These are phyloP conservation scores for Naegleria fowleri DNA, from an alignment of 208 protist species.

Conservation along the genomic window DNA sequence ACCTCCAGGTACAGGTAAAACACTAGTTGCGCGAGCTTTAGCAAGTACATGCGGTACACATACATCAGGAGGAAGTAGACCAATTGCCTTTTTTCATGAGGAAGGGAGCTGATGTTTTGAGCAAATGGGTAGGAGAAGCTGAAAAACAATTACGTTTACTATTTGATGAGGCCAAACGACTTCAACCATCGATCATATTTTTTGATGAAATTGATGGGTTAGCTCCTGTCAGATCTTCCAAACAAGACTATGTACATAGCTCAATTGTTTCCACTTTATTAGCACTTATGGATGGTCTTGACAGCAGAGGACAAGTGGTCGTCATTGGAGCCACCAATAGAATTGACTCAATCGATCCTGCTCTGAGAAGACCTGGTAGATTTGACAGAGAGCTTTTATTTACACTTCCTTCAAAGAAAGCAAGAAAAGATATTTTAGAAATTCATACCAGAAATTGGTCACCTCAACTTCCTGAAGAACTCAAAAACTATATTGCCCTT, in stretches of 20 bases:
- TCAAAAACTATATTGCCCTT: slow-evolving; percentile 36
- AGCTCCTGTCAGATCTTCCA: slow-evolving; percentile 56
- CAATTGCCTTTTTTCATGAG: slow-evolving; percentile 72
- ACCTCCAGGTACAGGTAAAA: slow-evolving; percentile 59
- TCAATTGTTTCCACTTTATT: slow-evolving; percentile 66
- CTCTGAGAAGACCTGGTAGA: slow-evolving; percentile 62
- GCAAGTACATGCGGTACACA: slow-evolving; percentile 43
- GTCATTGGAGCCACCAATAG: slow-evolving; percentile 76
- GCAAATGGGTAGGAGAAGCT: slow-evolving; percentile 74
- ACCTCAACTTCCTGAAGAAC: slow-evolving; percentile 31
- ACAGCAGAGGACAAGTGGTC: slow-evolving; percentile 57
- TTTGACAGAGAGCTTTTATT: slow-evolving; percentile 73
- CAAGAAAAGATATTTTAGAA: slow-evolving; percentile 38
- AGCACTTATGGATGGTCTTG: slow-evolving; percentile 70
- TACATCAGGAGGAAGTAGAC: slow-evolving; percentile 18
- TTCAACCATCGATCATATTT: slow-evolving; percentile 77
- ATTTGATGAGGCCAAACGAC: slow-evolving; percentile 57
- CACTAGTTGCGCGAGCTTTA: slow-evolving; percentile 57
- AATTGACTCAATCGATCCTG: slow-evolving; percentile 63
- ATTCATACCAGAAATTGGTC: slow-evolving; percentile 52
- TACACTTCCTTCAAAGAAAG: slow-evolving; percentile 42
- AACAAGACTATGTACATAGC: slow-evolving; percentile 55
- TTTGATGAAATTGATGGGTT: slow-evolving; percentile 81
- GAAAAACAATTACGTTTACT: slow-evolving; percentile 65
- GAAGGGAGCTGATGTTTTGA: slow-evolving; percentile 71